Evolutionary conservation across 2,329 filamentous ascomycete genomes (phyloP).

Genomic region (Cladophialophora chaetospira): DNA sequence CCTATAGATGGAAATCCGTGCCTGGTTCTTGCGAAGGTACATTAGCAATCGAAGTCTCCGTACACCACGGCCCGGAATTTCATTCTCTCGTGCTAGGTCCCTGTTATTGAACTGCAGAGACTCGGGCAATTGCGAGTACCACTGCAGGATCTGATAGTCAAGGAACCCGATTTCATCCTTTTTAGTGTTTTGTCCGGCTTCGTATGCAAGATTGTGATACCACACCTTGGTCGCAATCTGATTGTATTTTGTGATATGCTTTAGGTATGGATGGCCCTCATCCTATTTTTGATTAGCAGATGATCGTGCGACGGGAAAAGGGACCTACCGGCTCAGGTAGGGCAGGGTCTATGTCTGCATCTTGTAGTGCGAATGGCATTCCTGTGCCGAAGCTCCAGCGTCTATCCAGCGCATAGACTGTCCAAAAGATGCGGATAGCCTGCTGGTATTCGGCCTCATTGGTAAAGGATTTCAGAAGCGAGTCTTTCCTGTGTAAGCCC

Average conservation of each 20-base stretch:
- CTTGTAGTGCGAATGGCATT: constrained; percentile 80
- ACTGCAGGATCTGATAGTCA: constrained; percentile 81
- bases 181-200: constrained; percentile 66
- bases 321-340: constrained; percentile 72
- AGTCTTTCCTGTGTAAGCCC: constrained; percentile 78
- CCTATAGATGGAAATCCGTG: constrained; percentile 85
- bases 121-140: constrained; percentile 75
- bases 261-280: constrained; percentile 66
- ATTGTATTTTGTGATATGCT: constrained; percentile 82
- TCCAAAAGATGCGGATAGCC: constrained; percentile 78
- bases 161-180: constrained; percentile 76
- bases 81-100: constrained; percentile 55
- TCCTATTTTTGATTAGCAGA: constrained; percentile 38
- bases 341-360: constrained; percentile 78
- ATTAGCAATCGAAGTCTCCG: constrained; percentile 80
- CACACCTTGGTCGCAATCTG: constrained; percentile 83
- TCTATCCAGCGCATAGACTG: constrained; percentile 79
- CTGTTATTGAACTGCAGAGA: constrained; percentile 57
- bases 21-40: constrained; percentile 84
- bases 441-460: constrained; percentile 69
- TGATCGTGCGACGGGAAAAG: not conserved
- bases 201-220: constrained; percentile 73
- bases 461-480: constrained; percentile 66
- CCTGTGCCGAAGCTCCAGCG: constrained; percentile 90
- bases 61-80: constrained; percentile 53